phyloP scores from a whole-genome alignment of 371 early-diverging fungal species.

The Scutellospora calospora region DNA sequence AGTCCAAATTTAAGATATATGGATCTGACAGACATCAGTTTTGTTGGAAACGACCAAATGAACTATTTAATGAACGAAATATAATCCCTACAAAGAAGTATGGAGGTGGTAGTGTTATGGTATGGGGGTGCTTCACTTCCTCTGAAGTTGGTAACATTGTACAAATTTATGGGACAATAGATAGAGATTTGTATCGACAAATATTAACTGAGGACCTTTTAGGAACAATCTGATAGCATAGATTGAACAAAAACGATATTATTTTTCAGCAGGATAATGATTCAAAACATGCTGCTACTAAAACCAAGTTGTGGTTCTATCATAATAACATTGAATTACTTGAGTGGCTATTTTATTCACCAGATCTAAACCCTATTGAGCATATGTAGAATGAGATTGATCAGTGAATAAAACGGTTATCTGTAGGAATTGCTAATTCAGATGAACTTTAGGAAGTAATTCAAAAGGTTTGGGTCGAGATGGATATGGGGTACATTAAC shows the following conservation, averaged over 20 bases:
- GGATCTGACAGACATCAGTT: conserved; percentile 43
- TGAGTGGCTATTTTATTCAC: conserved; percentile 51
- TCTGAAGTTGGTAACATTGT: conserved; percentile 43
- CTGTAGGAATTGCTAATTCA: not conserved
- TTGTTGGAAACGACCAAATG: conserved; percentile 41
- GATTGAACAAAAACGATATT: conserved; percentile 24
- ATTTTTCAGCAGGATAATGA: conserved; percentile 45
- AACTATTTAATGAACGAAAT: not conserved
- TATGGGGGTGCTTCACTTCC: conserved; percentile 41
- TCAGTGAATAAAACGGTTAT: conserved; percentile 1
- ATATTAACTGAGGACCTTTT: conserved; percentile 35
- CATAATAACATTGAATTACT: conserved; percentile 25
- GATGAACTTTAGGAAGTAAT: conserved; percentile 39
- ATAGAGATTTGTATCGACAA: conserved; percentile 45
- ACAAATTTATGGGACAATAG: conserved; percentile 47
- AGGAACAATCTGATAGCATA: conserved; percentile 35
- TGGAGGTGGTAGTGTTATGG: conserved; percentile 44
- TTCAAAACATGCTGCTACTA: conserved; percentile 47
- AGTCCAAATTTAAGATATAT: conserved; percentile 48
- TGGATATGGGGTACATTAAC: not conserved
- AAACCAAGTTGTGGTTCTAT: conserved; percentile 37
- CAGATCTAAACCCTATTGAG: conserved; percentile 53
- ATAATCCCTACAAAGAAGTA: conserved; percentile 43
- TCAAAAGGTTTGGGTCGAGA: conserved; percentile 15
- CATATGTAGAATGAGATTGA: conserved; percentile 47